phyloP scores from a whole-genome alignment of 2,329 filamentous ascomycete species.

The Fusarium avenaceum region DNA sequence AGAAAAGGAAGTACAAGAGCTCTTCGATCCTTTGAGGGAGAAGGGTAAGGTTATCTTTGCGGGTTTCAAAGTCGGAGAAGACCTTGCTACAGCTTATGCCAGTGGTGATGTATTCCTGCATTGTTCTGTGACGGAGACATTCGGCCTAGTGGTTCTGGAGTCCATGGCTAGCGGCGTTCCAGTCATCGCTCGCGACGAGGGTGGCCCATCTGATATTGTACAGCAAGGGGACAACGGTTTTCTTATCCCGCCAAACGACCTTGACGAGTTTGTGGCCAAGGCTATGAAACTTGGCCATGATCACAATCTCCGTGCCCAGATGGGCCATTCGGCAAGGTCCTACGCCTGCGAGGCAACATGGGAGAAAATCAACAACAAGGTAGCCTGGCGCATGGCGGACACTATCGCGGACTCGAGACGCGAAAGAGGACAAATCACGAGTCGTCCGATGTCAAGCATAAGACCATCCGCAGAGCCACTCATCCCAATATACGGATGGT shows the following conservation, averaged over 20 bases:
- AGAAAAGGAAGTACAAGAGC: slow-evolving; percentile 70
- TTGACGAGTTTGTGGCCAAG: slow-evolving; percentile 69
- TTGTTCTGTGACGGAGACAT: slow-evolving; percentile 79
- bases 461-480: slow-evolving; percentile 50
- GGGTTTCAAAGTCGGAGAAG: slow-evolving; percentile 72
- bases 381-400: slow-evolving; percentile 73
- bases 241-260: slow-evolving; percentile 70
- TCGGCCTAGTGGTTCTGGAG: slow-evolving; percentile 78
- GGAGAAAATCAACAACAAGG: slow-evolving; percentile 79
- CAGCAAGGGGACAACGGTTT: slow-evolving; percentile 71
- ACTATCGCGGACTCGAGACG: slow-evolving; percentile 62
- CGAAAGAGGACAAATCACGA: slow-evolving; percentile 44
- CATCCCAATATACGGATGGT: slow-evolving; percentile 61
- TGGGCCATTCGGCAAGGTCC: slow-evolving; percentile 63
- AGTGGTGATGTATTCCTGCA: slow-evolving; percentile 78
- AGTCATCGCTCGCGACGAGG: slow-evolving; percentile 77
- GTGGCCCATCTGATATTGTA: slow-evolving; percentile 77
- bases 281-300: slow-evolving; percentile 65
- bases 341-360: slow-evolving; percentile 75
- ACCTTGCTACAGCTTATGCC: slow-evolving; percentile 75
- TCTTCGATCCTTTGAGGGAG: slow-evolving; percentile 65
- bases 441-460: slow-evolving; percentile 25
- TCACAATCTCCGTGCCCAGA: slow-evolving; percentile 56
- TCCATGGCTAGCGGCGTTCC: slow-evolving; percentile 79
- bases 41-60: slow-evolving; percentile 73